phyloP scores from a whole-genome alignment of 116 monocot species.

The Phalaenopsis hybrid region DNA sequence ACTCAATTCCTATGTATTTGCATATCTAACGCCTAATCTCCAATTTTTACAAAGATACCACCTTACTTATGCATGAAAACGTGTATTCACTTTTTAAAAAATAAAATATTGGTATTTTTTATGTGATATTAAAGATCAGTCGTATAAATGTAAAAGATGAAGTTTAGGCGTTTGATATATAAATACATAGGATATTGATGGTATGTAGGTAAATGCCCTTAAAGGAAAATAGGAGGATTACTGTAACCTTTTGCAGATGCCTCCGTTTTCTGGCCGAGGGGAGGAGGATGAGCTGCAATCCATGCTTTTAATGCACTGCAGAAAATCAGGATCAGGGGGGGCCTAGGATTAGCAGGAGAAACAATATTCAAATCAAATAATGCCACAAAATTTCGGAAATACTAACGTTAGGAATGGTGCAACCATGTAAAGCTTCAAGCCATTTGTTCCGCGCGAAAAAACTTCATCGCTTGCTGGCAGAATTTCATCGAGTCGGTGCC shows the following conservation, averaged over 20 bases:
- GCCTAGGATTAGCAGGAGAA: not conserved
- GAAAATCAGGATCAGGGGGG: not conserved
- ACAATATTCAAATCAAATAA: not conserved
- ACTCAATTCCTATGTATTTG: no score
- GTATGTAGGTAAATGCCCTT: no score
- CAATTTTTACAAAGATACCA: no score
- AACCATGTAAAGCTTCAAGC: slow-evolving; percentile 98
- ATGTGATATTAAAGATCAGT: no score
- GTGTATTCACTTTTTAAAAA: no score
- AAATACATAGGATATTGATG: no score
- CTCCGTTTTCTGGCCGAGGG: slow-evolving; percentile 37
- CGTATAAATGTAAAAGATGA: no score
- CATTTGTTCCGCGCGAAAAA: slow-evolving; percentile 64
- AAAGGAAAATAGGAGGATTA: not conserved
- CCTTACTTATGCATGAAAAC: no score
- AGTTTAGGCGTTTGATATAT: no score
- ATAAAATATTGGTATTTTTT: no score
- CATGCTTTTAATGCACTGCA: slow-evolving; percentile 23
- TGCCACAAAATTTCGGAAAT: not conserved
- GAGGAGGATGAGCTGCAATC: slow-evolving; percentile 53
- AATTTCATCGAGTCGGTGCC: slow-evolving; percentile 81
- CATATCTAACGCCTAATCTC: no score
- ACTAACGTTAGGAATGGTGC: slow-evolving; percentile 81
- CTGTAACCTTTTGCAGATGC: slow-evolving; percentile 50
- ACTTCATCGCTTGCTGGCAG: slow-evolving; percentile 62